phyloP scores from a whole-genome alignment of 1,284 basidiomycete genomes.

The Leccinum pachyderme region DNA sequence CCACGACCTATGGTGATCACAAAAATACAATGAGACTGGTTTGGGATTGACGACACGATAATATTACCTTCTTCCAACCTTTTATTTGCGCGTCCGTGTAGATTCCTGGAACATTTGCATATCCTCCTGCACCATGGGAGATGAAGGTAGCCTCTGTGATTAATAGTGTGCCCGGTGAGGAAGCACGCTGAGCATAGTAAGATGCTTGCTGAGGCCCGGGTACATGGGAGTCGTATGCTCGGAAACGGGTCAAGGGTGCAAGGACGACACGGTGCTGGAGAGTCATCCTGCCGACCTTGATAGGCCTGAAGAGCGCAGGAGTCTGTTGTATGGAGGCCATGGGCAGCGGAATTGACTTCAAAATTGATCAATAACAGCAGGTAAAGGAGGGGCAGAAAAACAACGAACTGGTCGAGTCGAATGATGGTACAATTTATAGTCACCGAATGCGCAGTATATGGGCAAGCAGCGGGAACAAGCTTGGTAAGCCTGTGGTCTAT shows the following conservation, averaged over 20 bases:
- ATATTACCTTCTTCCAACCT: constrained; percentile 24
- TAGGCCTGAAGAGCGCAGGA: background rate
- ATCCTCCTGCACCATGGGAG: background rate
- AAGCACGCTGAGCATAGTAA: constrained; percentile 6
- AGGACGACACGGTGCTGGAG: constrained; percentile 34
- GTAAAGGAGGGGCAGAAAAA: background rate
- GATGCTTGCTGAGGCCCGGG: background rate
- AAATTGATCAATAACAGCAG: background rate
- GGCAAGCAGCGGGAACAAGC: background rate
- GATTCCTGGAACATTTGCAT: constrained; percentile 29
- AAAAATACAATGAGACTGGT: background rate
- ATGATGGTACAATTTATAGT: background rate
- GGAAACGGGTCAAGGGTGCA: constrained; percentile 36
- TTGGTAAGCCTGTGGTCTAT: background rate
- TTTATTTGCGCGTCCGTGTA: constrained; percentile 24
- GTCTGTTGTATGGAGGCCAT: constrained; percentile 7
- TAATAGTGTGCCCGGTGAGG: constrained; percentile 28
- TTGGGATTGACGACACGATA: background rate
- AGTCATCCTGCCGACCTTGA: constrained; percentile 28
- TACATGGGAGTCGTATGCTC: constrained; percentile 16
- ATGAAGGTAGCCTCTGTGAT: constrained; percentile 30
- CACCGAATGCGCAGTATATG: too few species aligned
- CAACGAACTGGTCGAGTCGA: background rate
- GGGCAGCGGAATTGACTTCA: background rate
- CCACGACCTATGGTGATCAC: constrained; percentile 27